phyloP scores from a whole-genome alignment of 805 yeast genomes.

The Starmerella geochares region DNA sequence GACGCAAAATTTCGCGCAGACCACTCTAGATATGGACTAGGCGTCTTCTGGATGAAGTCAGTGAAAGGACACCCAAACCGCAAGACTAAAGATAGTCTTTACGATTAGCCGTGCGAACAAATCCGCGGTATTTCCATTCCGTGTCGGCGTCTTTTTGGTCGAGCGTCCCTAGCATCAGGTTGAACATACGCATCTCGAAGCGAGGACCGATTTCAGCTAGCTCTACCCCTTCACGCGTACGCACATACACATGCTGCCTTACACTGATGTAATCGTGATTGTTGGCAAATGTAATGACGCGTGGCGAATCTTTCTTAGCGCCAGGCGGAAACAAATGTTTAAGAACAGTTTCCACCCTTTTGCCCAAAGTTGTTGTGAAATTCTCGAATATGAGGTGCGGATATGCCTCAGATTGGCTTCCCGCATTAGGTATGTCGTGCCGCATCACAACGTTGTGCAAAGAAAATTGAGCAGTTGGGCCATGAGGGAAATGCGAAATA shows the following conservation, averaged over 20 bases:
- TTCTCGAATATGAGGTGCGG: constrained; percentile 93
- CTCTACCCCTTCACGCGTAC: constrained; percentile 79
- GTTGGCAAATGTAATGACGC: constrained; percentile 90
- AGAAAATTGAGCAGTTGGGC: constrained; percentile 91
- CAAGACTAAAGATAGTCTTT: constrained; percentile 60
- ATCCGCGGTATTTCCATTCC: constrained; percentile 93
- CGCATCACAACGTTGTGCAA: constrained; percentile 88
- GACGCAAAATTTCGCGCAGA: no score
- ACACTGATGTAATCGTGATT: constrained; percentile 86
- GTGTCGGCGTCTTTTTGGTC: constrained; percentile 94
- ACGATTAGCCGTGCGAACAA: constrained; percentile 89
- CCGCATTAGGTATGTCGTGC: constrained; percentile 79
- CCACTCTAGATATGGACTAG: no score
- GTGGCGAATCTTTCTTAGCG: constrained; percentile 75
- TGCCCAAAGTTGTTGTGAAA: constrained; percentile 69
- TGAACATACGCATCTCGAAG: constrained; percentile 90
- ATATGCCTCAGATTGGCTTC: constrained; percentile 80
- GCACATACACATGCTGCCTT: constrained; percentile 88
- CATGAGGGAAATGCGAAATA: constrained; percentile 91
- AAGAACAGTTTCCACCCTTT: constrained; percentile 66
- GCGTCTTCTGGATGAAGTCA: background rate
- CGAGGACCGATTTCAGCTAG: constrained; percentile 97
- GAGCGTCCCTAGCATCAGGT: constrained; percentile 75
- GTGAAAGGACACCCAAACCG: background rate
- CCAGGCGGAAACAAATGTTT: constrained; percentile 95